phyloP scores from a whole-genome alignment of 805 yeast genomes.

The Wickerhamomyces rabaulensis region DNA sequence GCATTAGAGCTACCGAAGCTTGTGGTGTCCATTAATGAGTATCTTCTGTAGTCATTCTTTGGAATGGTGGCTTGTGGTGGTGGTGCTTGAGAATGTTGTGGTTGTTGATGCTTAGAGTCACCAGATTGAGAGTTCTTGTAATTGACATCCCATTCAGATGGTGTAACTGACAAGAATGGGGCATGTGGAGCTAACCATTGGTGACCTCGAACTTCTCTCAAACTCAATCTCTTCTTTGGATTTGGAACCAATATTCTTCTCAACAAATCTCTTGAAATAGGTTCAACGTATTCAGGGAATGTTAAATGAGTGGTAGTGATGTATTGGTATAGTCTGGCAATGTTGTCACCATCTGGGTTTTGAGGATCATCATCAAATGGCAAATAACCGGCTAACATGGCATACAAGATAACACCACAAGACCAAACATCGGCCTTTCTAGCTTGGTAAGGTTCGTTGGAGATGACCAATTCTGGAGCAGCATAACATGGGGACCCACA shows the following conservation, averaged over 20 bases:
- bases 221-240: conserved; percentile 67
- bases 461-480: conserved; percentile 92
- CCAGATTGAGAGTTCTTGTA: conserved; percentile 31
- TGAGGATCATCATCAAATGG: conserved; percentile 98
- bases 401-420: conserved; percentile 89
- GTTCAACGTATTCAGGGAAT: conserved; percentile 89
- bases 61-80: conserved; percentile 7
- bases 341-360: conserved; percentile 94
- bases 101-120: conserved; percentile 23
- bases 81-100: conserved; percentile 22
- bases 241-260: conserved; percentile 81
- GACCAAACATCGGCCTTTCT: conserved; percentile 97
- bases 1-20: conserved; percentile 31
- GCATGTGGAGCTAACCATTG: conserved; percentile 87
- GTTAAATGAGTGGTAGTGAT: conserved; percentile 89
- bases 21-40: conserved; percentile 39
- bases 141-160: conserved; percentile 79
- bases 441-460: conserved; percentile 84
- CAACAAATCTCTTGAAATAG: conserved; percentile 85
- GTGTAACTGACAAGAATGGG: conserved; percentile 75
- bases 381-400: conserved; percentile 94
- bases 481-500: conserved; percentile 99
- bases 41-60: conserved; percentile 28
- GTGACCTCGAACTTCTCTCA: conserved; percentile 71
- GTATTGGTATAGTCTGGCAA: conserved; percentile 83